Evolutionary conservation across 495 filamentous ascomycete genomes (phyloP), one percentile per base, ranked within the genome.

Genomic region (Xylaria telfairii): DNA sequence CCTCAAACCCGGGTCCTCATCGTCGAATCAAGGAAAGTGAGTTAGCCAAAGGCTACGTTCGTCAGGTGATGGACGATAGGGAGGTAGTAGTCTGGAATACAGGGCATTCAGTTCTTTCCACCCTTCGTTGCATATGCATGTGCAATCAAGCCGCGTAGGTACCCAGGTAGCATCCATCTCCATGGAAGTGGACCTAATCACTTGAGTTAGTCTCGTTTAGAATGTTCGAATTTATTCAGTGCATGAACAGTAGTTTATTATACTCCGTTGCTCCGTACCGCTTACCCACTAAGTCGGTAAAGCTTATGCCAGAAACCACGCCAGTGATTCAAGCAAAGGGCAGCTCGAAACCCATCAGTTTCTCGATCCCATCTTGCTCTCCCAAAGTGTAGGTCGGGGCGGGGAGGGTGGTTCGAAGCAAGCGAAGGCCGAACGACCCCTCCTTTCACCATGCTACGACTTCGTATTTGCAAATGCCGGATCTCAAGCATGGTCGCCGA

Each of bases 311-410:
- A 42, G 46, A 42, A 53, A 21, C 49, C 34, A 34, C 30, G 26
- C 49, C 34, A 47, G 34, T 56, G 32, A 39, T 42, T 56, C 64
- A 66, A 37, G 30, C 44, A 30, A 62, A 7, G 8, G 59, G 34
- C 19, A 21, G 21, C 59, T 62, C 10, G 21, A 41, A 42, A 28
- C 21, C 34, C 10, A 42, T 39, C 1, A 42, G 7, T 54, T 30
- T 30, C 26, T 30, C 17, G 21, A 51, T 26, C n/a, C 47, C 47
- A 49, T 49, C 2, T 47, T 24, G n/a, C n/a, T 3, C n/a, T 49
- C 19, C 10, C 47, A 2, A 24, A 49, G 47, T 49, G n/a, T 24
- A 49, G 47, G n/a, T 10, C 24, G 12, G 47, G n/a, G 47, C 47
- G 47, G 47, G 9, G 24, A 26, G 12, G 47, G n/a, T 5, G 21